phyloP scores from a whole-genome alignment of 768 basidiomycete genomes.

The Crassisporium funariophilum region DNA sequence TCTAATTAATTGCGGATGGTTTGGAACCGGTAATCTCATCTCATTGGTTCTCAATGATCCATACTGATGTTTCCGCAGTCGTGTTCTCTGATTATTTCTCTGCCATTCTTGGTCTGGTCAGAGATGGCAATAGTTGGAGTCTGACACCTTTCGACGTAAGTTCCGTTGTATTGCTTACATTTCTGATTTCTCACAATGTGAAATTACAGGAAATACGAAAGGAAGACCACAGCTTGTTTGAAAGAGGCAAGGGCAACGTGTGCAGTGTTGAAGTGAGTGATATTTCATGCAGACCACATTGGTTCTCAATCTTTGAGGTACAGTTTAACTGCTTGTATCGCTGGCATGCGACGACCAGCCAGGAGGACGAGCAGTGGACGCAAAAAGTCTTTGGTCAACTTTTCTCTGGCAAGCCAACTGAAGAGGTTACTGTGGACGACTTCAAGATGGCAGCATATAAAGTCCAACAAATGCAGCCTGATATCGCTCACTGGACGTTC shows the following conservation, averaged over 20 bases:
- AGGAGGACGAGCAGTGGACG: conserved; percentile 73
- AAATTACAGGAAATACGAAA: conserved; percentile 61
- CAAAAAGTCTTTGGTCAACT: conserved; percentile 45
- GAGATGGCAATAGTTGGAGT: conserved; percentile 77
- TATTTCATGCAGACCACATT: too few relatives aligned
- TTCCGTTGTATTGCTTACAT: too few relatives aligned
- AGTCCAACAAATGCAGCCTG: conserved; percentile 42
- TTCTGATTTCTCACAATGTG: too few relatives aligned
- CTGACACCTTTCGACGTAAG: conserved; percentile 71
- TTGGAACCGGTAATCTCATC: conserved; percentile 48
- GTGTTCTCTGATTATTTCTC: conserved; percentile 88
- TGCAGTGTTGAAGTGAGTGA: conserved; percentile 74
- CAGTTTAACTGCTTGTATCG: conserved; percentile 87
- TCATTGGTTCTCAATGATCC: neutral
- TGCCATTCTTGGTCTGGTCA: conserved; percentile 74
- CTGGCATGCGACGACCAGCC: conserved; percentile 81
- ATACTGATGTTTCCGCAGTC: conserved; percentile 29
- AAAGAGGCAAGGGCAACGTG: conserved; percentile 79
- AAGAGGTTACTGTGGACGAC: conserved; percentile 47
- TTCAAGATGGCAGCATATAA: conserved; percentile 49
- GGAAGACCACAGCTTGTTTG: conserved; percentile 64
- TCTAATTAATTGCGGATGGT: conserved; percentile 81
- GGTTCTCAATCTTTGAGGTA: too few relatives aligned
- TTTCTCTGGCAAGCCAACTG: conserved; percentile 55
- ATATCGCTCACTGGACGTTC: conserved; percentile 67